Evolutionary conservation across 2,329 filamentous ascomycete species (phyloP).

Genomic region (Trichoderma pleuroti): DNA sequence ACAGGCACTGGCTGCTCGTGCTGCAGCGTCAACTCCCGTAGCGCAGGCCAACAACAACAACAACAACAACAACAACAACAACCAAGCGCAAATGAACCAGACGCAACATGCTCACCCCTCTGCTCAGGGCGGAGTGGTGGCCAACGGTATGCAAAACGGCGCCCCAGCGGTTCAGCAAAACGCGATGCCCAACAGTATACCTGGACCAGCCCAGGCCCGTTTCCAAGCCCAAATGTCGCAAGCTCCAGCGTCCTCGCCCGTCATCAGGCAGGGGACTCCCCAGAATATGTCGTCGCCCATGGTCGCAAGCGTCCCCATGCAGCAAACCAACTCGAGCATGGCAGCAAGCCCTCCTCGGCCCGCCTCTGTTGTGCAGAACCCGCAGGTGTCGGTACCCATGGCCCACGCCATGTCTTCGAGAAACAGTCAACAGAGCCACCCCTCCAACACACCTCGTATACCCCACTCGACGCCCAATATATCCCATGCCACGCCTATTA

Average conservation of each 20-base stretch:
- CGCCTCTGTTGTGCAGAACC: slow-evolving; percentile 61
- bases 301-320: slow-evolving; percentile 61
- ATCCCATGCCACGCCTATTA: slow-evolving; percentile 56
- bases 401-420: slow-evolving; percentile 60
- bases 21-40: slow-evolving; percentile 26
- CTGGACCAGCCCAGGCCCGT: slow-evolving; percentile 39
- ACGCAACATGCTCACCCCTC: slow-evolving; percentile 36
- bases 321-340: slow-evolving; percentile 63
- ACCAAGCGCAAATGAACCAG: slow-evolving; percentile 28
- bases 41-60: slow-evolving; percentile 27
- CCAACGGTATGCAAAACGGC: slow-evolving; percentile 39
- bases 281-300: slow-evolving; percentile 64
- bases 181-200: slow-evolving; percentile 39
- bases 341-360: slow-evolving; percentile 65
- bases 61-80: too few species aligned
- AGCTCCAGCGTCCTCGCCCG: slow-evolving; percentile 64
- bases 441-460: slow-evolving; percentile 60
- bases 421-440: slow-evolving; percentile 64
- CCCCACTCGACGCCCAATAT: slow-evolving; percentile 60
- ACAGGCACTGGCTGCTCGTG: slow-evolving; percentile 32
- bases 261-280: slow-evolving; percentile 60
- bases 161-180: slow-evolving; percentile 27
- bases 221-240: slow-evolving; percentile 58
- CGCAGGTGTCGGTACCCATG: slow-evolving; percentile 57
- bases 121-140: slow-evolving; percentile 37